Evolutionary conservation across 495 filamentous ascomycete species (phyloP), one percentile per base, ranked within the genome.

Genomic region (Aspergillus funiculosus): DNA sequence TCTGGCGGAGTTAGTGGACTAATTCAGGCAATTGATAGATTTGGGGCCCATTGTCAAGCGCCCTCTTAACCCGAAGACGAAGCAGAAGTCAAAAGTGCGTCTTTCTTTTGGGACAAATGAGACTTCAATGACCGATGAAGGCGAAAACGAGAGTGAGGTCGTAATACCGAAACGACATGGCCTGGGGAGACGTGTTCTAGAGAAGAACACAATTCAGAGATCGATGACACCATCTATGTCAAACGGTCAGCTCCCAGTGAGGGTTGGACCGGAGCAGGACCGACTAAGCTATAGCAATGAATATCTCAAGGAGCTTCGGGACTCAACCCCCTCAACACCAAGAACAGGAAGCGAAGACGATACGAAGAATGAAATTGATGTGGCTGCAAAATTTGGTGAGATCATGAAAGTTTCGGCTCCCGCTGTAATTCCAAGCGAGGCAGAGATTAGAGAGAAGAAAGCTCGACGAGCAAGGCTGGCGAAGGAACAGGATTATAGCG

Each of bases 391-490:
- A 43, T 85, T 85, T 48, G 80, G 79, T 3, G 66, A 76, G 14
- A 43, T 72, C 13, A 70, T 68, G 60, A 54, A 51, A 19, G 53
- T 64, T 8, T 60, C 63, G 10, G 52, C 53, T 11, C 57, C 50
- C 30, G 61, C 72, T 2, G 58, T 66, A 1, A 89, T 97, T 41
- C 85, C 90, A 3, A 88, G 82, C 18, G 84, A 88, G 57, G 79
- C 85, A n/a, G 86, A 96, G 55, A 95, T 97, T 29, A 76, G 78
- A 36, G 89, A 94, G 62, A 92, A 92, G 70, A 98, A 97, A 68
- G 85, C 82, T 28, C 80, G 94, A 7, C 79, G 94, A 20, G 83
- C 85, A 21, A 77, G 88, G 2, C 60, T 91, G 13, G 89, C 89
- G 3, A 73, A 86, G 39, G 83, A 92, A 39, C 69, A 85, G 32